Percentiles rank a stretch among this genome's conserved stretches.
Evolutionary conservation across 2,329 filamentous ascomycete species (phyloP).

Genomic region (Hortaea werneckii): DNA sequence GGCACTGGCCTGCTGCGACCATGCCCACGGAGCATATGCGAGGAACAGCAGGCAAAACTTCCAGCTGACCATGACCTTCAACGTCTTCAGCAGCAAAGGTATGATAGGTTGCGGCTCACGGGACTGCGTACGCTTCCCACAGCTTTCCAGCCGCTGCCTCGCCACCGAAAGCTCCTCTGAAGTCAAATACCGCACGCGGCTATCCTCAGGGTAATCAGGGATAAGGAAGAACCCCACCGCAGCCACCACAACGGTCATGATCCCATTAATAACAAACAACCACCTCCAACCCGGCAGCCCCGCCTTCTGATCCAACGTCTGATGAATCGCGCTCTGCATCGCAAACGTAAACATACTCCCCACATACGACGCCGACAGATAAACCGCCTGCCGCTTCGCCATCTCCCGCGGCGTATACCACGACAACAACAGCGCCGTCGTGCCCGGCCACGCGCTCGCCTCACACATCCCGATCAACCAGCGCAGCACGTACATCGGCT

Average conservation of each 20-base stretch:
- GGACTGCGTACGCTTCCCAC: no score
- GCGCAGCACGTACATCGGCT: constrained; percentile 37
- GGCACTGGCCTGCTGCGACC: no score
- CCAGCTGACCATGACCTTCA: no score
- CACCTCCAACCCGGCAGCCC: constrained; percentile 42
- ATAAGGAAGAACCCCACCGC: constrained; percentile 46
- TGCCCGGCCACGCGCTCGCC: constrained; percentile 41
- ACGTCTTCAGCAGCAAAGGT: no score
- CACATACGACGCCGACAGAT: constrained; percentile 39
- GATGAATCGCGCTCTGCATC: constrained; percentile 34
- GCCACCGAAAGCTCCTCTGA: no score
- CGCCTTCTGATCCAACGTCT: neutral
- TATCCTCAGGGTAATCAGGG: constrained; percentile 39
- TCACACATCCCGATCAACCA: constrained; percentile 43
- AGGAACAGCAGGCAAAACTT: no score
- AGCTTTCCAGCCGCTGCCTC: no score
- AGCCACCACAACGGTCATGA: constrained; percentile 47
- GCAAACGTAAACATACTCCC: constrained; percentile 43
- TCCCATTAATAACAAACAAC: constrained; percentile 49
- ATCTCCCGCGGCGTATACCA: constrained; percentile 44
- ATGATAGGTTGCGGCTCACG: no score
- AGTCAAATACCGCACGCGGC: no score
- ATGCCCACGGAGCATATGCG: no score
- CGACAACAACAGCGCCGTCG: constrained; percentile 42
- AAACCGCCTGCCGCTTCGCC: constrained; percentile 43